These are phyloP conservation scores for Neocatenulostroma microsporum DNA, from an alignment of 2,329 filamentous ascomycete species.

Conservation along the genomic window DNA sequence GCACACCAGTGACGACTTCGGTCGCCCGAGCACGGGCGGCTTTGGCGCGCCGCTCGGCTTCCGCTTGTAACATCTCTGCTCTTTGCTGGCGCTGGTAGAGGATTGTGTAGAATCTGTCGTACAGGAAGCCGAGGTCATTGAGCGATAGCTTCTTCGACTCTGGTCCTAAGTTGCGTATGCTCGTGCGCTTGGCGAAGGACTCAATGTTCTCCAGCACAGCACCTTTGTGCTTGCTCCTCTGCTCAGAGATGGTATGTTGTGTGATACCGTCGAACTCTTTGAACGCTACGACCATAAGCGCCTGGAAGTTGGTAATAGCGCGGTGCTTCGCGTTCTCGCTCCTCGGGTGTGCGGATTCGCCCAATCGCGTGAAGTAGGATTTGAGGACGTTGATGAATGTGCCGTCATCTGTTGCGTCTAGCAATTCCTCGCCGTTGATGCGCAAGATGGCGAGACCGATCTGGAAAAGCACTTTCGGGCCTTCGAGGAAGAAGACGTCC, in stretches of 20 bases:
- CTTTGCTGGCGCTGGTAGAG: conserved; percentile 88
- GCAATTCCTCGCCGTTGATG: conserved; percentile 91
- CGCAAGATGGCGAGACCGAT: conserved; percentile 92
- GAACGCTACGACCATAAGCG: conserved; percentile 98
- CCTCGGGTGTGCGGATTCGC: conserved; percentile 91
- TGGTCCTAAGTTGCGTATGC: conserved; percentile 87
- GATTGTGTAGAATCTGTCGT: conserved; percentile 88
- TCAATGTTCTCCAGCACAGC: conserved; percentile 93
- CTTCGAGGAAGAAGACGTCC: conserved; percentile 97
- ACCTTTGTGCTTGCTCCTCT: conserved; percentile 87
- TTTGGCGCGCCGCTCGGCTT: conserved; percentile 57
- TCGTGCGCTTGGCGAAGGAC: conserved; percentile 92
- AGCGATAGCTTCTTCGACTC: conserved; percentile 85
- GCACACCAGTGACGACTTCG: conserved; percentile 42
- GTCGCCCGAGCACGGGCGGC: conserved; percentile 47
- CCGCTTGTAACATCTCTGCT: conserved; percentile 65
- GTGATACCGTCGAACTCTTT: conserved; percentile 97
- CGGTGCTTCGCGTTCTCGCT: conserved; percentile 92
- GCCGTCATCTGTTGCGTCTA: conserved; percentile 89
- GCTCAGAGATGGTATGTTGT: conserved; percentile 81
- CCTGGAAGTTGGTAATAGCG: conserved; percentile 91
- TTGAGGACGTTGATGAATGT: conserved; percentile 96
- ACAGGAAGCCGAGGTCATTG: conserved; percentile 81
- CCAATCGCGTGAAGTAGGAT: conserved; percentile 82
- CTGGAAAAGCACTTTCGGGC: conserved; percentile 94